Evolutionary conservation across 305 asterid genomes (phyloP), one percentile per base, ranked within the genome.

Genomic region (Ilex paraguariensis): DNA sequence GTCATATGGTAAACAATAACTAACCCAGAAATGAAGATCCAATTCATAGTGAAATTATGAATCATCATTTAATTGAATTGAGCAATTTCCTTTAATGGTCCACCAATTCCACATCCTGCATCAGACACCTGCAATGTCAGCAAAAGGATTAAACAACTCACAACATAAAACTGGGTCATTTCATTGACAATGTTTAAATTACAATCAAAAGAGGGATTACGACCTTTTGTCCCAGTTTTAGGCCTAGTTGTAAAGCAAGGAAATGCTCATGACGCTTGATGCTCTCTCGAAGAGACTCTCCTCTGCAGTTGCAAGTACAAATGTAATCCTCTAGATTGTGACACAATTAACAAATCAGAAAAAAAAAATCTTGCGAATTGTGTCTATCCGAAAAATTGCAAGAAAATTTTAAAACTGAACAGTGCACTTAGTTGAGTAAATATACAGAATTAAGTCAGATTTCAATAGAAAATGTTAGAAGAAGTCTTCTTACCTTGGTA

Each of bases 41-140:
- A 36, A 36, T 36, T 4, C 42, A 36, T 4, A 36, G 42, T 36
- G 42, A 36, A 36, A 36, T 5, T 8, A 14, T 15, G n/a, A 10
- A 63, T 64, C 54, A 48, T 66, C 48, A 56, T 66, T 72, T 42
- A 87, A 97, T 97, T 89, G 84, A 92, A 92, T 50, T 86, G 90
- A 69, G 96, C 84, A 68, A 92, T 92, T 86, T 92, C 96, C 80
- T 97, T 77, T 73, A 92, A 71, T 15, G 98, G 98, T 10, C 98
- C 98, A 33, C 98, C 98, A 72, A 92, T 87, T 74, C 98, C 98
- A 75, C 98, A 92, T 59, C 98, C 98, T 31, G 90, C 97, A 68
- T 92, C 98, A 87, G 90, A 83, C 73, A 89, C 98, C 98, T 92
- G 72, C 48, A 75, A 44, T 73, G n/a, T 5, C 30, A 52, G 4